phyloP scores from a whole-genome alignment of 2,329 filamentous ascomycete species.

The Monosporascus sp. region DNA sequence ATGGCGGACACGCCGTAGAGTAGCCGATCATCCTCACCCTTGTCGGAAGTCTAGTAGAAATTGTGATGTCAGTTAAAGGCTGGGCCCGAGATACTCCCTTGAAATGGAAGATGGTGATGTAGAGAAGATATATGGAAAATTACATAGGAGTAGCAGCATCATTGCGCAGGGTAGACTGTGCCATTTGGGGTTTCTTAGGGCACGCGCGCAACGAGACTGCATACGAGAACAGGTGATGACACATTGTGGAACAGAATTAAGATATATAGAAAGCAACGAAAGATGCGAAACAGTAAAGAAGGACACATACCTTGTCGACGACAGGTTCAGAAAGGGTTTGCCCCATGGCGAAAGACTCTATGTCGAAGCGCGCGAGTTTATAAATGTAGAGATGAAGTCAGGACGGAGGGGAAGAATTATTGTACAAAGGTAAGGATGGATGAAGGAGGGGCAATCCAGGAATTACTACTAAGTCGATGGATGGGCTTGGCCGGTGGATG shows the following conservation, averaged over 20 bases:
- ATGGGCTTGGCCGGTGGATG: neutral
- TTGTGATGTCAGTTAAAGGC: neutral
- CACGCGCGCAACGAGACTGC: neutral
- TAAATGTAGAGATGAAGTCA: conserved; percentile 17
- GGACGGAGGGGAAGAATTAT: conserved; percentile 13
- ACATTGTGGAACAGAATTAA: neutral
- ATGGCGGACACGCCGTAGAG: conserved; percentile 94
- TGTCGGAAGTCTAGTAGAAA: conserved; percentile 66
- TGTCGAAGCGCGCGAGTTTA: conserved; percentile 17
- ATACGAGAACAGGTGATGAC: neutral
- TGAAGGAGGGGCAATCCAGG: neutral
- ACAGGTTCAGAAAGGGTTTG: conserved; percentile 99
- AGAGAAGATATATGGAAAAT: too few relatives aligned
- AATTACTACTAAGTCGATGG: neutral
- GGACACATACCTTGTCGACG: conserved; percentile 83
- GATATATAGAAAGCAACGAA: conserved; percentile 11
- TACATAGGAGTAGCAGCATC: too few relatives aligned
- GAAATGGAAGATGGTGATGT: too few relatives aligned
- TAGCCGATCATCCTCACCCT: conserved; percentile 87
- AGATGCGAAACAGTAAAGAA: conserved; percentile 4
- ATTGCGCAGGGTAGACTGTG: neutral
- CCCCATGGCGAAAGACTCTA: conserved; percentile 64
- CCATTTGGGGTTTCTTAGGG: neutral
- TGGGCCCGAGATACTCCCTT: too few relatives aligned
- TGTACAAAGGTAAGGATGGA: neutral